phyloP scores from a whole-genome alignment of 345 rosid genomes.

The Psidium guajava region DNA sequence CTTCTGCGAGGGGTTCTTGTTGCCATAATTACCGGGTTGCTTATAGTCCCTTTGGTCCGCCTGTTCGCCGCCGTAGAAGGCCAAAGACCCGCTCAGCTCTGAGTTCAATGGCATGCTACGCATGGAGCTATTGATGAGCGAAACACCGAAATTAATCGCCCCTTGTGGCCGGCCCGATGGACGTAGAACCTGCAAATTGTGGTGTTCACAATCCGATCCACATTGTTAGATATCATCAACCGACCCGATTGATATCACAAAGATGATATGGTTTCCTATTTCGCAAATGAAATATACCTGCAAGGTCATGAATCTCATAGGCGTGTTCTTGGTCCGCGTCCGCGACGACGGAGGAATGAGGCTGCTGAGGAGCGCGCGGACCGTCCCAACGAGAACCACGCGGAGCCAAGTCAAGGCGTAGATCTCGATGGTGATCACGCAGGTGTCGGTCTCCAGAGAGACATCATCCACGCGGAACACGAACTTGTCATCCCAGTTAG shows the following conservation, averaged over 20 bases:
- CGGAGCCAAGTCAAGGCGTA: constrained; percentile 85
- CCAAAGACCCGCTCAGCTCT: constrained; percentile 20
- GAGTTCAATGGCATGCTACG: constrained; percentile 74
- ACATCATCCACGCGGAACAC: constrained; percentile 66
- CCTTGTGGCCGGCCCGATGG: constrained; percentile 94
- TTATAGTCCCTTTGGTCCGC: neutral
- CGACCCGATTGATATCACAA: neutral
- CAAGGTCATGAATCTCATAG: constrained; percentile 33
- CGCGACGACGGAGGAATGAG: constrained; percentile 23
- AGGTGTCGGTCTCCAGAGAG: constrained; percentile 39
- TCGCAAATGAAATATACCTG: constrained; percentile 4
- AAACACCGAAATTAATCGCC: constrained; percentile 57
- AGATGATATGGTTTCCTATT: neutral
- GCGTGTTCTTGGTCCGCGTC: constrained; percentile 8
- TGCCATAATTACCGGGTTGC: neutral
- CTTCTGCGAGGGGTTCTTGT: neutral
- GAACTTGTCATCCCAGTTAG: constrained; percentile 83
- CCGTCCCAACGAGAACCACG: constrained; percentile 61
- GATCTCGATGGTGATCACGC: constrained; percentile 61
- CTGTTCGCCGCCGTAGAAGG: neutral
- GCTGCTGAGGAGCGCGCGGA: constrained; percentile 44
- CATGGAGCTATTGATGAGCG: constrained; percentile 54
- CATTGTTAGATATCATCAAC: neutral
- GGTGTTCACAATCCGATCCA: constrained; percentile 2
- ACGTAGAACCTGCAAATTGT: constrained; percentile 35